Conservation (phyloP, 345 rosid genomes). For the Viola odorata region DNA sequence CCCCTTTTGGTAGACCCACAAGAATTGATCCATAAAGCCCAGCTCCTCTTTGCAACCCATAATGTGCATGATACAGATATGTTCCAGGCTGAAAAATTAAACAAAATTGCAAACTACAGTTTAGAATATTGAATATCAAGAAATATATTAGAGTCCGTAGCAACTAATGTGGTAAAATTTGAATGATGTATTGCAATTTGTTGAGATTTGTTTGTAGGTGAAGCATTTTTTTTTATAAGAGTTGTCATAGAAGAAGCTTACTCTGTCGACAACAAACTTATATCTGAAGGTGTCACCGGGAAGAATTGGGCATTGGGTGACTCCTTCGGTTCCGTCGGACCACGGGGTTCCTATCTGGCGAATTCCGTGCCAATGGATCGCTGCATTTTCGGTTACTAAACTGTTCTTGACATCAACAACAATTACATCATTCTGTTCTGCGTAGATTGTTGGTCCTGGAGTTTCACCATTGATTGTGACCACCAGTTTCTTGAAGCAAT, state of each 20-base stretch:
- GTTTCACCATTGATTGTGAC: slow-evolving; percentile 56
- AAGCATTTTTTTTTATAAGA: too few relatives aligned
- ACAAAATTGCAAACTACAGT: too few relatives aligned
- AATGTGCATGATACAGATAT: slow-evolving; percentile 70
- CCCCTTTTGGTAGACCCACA: slow-evolving; percentile 30
- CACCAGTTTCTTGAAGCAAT: slow-evolving; percentile 55
- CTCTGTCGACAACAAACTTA: slow-evolving; percentile 64
- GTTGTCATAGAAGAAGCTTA: slow-evolving; percentile 13
- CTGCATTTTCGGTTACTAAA: slow-evolving; percentile 48
- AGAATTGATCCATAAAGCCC: slow-evolving; percentile 60
- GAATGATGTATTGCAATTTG: too few relatives aligned
- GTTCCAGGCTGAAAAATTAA: slow-evolving; percentile 50
- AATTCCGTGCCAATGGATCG: slow-evolving; percentile 84
- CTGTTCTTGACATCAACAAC: slow-evolving; percentile 62
- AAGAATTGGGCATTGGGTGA: slow-evolving; percentile 68
- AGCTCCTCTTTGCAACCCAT: slow-evolving; percentile 72
- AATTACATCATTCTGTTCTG: slow-evolving; percentile 55
- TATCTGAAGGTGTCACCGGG: slow-evolving; percentile 62
- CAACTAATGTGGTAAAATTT: too few relatives aligned
- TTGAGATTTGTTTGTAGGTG: too few relatives aligned
- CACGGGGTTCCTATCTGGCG: slow-evolving; percentile 69
- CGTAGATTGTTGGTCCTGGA: slow-evolving; percentile 61
- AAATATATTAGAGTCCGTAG: too few relatives aligned
- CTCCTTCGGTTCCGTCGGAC: slow-evolving; percentile 67
- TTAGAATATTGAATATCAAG: too few relatives aligned